A percentile compares a stretch with the other conserved stretches of the same genome.
These are phyloP conservation scores for Periconia macrospinosa DNA, from an alignment of 2,329 filamentous ascomycete species.

Conservation along the genomic window DNA sequence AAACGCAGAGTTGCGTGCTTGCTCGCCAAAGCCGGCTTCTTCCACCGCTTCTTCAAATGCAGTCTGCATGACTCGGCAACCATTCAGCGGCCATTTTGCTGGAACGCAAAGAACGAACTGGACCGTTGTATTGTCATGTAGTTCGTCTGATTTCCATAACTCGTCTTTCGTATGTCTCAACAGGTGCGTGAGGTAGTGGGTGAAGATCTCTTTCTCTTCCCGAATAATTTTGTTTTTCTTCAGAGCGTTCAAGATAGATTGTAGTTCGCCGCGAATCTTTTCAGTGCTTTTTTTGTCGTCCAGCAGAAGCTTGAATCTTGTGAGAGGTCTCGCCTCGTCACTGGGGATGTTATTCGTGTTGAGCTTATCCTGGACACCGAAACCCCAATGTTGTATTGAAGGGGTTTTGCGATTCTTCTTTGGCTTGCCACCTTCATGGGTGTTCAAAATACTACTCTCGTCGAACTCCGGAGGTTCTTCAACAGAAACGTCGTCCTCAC, in stretches of 20 bases:
- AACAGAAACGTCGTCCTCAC: too few species aligned
- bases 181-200: conserved; percentile 14
- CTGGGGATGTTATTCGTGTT: conserved; percentile 7
- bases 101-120: conserved; percentile 21
- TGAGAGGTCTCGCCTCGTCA: conserved; percentile 5
- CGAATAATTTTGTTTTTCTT: conserved; percentile 8
- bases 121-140: conserved; percentile 3
- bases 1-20: conserved; percentile 1
- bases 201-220: conserved; percentile 8
- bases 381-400: conserved; percentile 12
- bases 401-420: too few species aligned
- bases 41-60: conserved; percentile 14
- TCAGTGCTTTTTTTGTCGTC: conserved; percentile 7
- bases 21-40: conserved; percentile 8
- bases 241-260: conserved; percentile 5
- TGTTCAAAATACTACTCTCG: too few species aligned
- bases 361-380: conserved; percentile 12
- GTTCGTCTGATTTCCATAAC: conserved; percentile 1
- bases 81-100: conserved; percentile 17
- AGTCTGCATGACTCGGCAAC: conserved; percentile 16
- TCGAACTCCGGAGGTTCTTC: too few species aligned
- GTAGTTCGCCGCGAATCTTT: conserved; percentile 2
- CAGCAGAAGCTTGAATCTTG: conserved; percentile 15
- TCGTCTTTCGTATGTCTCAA: conserved; percentile 10
- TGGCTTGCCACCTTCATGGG: too few species aligned